Base-by-base conservation (phyloP, 2,329 filamentous ascomycete genomes). In the Apiospora koreana region DNA sequence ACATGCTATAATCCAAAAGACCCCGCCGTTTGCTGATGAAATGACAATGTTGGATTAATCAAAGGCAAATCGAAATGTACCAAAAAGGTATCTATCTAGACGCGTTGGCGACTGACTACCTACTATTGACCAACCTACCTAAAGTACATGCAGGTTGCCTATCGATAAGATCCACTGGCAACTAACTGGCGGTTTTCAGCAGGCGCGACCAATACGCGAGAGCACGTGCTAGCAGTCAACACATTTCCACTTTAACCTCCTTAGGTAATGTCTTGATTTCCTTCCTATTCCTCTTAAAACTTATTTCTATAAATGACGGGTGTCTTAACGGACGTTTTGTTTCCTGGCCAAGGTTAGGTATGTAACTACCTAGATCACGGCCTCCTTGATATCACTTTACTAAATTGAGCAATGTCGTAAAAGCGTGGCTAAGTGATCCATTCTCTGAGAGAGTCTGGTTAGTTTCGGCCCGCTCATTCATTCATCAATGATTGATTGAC, bases 131-230 rank as follows among this genome's bases (percentile, higher is more conserved):
- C n/a, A n/a, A n/a, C n/a, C n/a, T n/a, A n/a, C n/a, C n/a, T n/a
- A n/a, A n/a, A n/a, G n/a, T n/a, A n/a, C n/a, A n/a, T n/a, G n/a
- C n/a, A n/a, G n/a, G 54, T 62, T 38, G 31, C 31, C 48, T 62
- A 62, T 62, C 54, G 54, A 62, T 62, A 62, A 62, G 54, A 21
- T 62, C 31, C 54, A 62, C 31, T 62, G 54, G 54, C 54, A 9
- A 38, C 9, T n/a, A 18, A 9, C 8, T 38, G 31, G 18, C 23
- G 14, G 48, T 16, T 8, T 35, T 31, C 1, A 54, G 14, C 14
- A 62, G 54, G 28, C 54, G 54, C 54, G 31, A 38, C 31, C 21
- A 5, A 38, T 9, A n/a, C 54, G 54, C 54, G 54, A 38, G 31
- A 62, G 54, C 54, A 62, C 54, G 54, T 62, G 54, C 28, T 62